A percentile compares a stretch with the other conserved stretches of the same genome.
Evolutionary conservation across 2,329 filamentous ascomycete species (phyloP).

Genomic region (Cercospora sesami): DNA sequence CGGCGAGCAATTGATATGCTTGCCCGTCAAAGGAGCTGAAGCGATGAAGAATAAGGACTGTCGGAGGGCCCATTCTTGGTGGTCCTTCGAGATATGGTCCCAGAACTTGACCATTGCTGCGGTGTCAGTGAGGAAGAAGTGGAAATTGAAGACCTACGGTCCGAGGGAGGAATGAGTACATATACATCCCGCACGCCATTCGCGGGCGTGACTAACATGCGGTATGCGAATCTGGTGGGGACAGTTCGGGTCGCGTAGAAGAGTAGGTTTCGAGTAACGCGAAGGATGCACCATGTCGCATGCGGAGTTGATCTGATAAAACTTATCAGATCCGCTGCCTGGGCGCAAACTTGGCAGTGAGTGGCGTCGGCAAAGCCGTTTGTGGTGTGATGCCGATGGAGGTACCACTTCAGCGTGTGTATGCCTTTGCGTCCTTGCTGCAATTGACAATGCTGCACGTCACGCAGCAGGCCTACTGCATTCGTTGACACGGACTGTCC

Average conservation of each 20-base stretch:
- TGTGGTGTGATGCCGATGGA: background rate
- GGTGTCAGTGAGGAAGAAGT: background rate
- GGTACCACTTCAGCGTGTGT: background rate
- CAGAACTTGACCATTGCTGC: conserved; percentile 60
- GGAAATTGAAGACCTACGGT: background rate
- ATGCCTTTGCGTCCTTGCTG: background rate
- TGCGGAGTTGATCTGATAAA: background rate
- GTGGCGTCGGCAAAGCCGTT: background rate
- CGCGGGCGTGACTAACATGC: background rate
- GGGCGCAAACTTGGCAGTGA: background rate
- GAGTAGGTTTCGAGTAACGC: background rate
- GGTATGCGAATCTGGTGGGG: background rate
- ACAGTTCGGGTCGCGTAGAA: background rate
- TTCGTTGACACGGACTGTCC: background rate
- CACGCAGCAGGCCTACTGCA: background rate
- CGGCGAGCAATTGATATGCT: conserved; percentile 74
- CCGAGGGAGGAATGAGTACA: background rate
- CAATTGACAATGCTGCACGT: background rate
- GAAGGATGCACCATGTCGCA: conserved; percentile 1
- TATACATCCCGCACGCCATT: background rate
- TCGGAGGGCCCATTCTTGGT: conserved; percentile 62
- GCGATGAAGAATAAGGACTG: conserved; percentile 76
- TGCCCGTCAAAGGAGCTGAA: conserved; percentile 66
- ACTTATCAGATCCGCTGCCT: background rate
- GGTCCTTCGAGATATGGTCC: conserved; percentile 54